Evolutionary conservation across 2,329 filamentous ascomycete genomes (phyloP), one percentile per base, ranked within the genome.

Genomic region (Fusarium agapanthi): DNA sequence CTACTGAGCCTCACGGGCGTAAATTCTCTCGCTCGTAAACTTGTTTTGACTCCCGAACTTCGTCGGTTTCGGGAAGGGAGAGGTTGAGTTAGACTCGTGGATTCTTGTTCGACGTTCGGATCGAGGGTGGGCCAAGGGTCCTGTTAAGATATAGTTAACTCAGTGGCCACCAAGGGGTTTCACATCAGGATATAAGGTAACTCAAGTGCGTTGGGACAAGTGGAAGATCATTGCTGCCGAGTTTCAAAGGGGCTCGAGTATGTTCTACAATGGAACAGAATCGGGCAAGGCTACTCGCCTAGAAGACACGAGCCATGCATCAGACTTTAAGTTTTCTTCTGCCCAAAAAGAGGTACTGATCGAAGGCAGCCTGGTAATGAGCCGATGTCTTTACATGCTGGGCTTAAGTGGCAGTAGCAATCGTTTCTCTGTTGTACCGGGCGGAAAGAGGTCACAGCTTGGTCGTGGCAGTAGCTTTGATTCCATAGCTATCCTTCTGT

Each of bases 331-430:
- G 16, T 13, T 44, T 44, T 20, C 24, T 44, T 24, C n/a, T 24
- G 15, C n/a, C 15, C 6, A 26, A 26, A 26, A 20, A 26, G 24
- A n/a, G 16, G 24, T 8, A 5, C 24, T 26, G 11, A 20, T 20
- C 16, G 18, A 5, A 26, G 16, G 12, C 41, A 26, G 7, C 41
- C 16, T 5, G 6, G 10, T 26, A 12, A 15, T 8, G 16, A 50
- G 16, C 12, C 8, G 13, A 24, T 5, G 4, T 20, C 6, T 5
- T 24, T 1, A 15, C 1, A 34, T 11, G 6, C 30, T 15, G 12
- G 12, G 18, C 4, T 3, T 14, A 4, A 34, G 11, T 7, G 6
- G 11, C 12, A 18, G 22, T 22, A n/a, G 11, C n/a, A 26, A 8
- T 26, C 7, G 10, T 44, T 13, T 11, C 15, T 20, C 22, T 50